A percentile compares a stretch with the other conserved stretches of the same genome.
phyloP scores from a whole-genome alignment of 2,329 filamentous ascomycete genomes.

The Magnaporthiopsis rhizophila region DNA sequence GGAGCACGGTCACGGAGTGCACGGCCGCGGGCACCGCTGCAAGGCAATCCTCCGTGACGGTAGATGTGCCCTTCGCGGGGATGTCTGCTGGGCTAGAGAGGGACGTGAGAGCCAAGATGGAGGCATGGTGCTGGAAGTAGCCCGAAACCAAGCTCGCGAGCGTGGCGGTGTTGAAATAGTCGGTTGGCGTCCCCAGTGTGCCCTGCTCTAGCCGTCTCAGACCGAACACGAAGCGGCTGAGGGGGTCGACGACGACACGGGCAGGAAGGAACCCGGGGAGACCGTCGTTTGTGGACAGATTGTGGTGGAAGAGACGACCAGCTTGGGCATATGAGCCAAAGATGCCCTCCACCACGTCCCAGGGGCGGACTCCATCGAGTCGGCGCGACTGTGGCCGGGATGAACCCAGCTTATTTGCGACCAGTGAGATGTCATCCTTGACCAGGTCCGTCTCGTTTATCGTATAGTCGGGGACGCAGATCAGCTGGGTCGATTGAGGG shows the following conservation, averaged over 20 bases:
- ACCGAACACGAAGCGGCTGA: constrained; percentile 25
- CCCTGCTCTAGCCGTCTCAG: constrained; percentile 17
- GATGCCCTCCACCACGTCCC: constrained; percentile 19
- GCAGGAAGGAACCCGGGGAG: not conserved
- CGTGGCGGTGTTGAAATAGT: constrained; percentile 17
- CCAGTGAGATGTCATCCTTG: constrained; percentile 16
- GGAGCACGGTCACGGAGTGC: constrained; percentile 22
- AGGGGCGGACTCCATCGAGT: constrained; percentile 16
- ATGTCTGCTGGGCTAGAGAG: constrained; percentile 10
- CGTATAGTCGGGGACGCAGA: constrained; percentile 20
- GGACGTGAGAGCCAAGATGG: constrained; percentile 22
- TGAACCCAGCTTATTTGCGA: constrained; percentile 12
- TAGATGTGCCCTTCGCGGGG: constrained; percentile 13
- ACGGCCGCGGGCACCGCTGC: constrained; percentile 21
- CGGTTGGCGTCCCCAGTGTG: constrained; percentile 14
- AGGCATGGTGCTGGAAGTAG: constrained; percentile 27
- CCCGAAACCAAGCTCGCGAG: constrained; percentile 19
- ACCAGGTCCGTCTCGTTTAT: constrained; percentile 17
- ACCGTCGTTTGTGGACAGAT: not conserved
- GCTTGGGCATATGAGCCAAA: constrained; percentile 15
- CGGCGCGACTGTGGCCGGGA: constrained; percentile 5
- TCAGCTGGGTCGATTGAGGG: constrained; percentile 17
- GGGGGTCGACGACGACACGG: constrained; percentile 21
- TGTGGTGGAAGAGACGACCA: not conserved
- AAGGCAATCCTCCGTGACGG: constrained; percentile 22